A percentile compares a stretch with the other conserved stretches of the same genome.
phyloP scores from a whole-genome alignment of 1,284 basidiomycete species.

The Irpex lacteus region DNA sequence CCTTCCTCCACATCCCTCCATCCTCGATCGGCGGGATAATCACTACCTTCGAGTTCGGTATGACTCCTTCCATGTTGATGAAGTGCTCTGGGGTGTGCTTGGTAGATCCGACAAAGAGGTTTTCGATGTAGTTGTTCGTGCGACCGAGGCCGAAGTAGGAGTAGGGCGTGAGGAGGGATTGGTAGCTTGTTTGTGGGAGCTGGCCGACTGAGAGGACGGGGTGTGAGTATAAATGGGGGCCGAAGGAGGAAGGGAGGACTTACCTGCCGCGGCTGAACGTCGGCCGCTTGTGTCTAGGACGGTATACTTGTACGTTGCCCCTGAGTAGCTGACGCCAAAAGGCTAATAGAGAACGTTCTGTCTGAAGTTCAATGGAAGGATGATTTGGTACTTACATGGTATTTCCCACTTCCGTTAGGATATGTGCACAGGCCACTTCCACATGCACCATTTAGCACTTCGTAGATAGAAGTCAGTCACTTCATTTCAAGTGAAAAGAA shows the following conservation, averaged over 20 bases:
- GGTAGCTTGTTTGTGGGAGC: constrained; percentile 89
- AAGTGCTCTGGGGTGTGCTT: constrained; percentile 68
- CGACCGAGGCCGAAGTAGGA: constrained; percentile 96
- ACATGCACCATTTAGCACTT: constrained; percentile 93
- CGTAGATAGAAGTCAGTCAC: neutral
- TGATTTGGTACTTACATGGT: constrained; percentile 59
- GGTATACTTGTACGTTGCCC: constrained; percentile 97
- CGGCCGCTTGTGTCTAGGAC: constrained; percentile 91
- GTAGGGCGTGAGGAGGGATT: constrained; percentile 88
- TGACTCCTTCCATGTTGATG: constrained; percentile 93
- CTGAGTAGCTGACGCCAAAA: constrained; percentile 91
- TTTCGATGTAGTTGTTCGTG: constrained; percentile 99
- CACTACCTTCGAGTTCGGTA: constrained; percentile 97
- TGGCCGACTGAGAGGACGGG: constrained; percentile 67
- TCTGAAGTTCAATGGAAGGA: neutral
- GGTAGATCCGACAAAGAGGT: constrained; percentile 89
- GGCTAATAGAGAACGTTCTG: constrained; percentile 48
- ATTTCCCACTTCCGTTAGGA: constrained; percentile 56
- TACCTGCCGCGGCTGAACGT: constrained; percentile 88
- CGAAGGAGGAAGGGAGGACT: constrained; percentile 14
- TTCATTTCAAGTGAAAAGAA: neutral
- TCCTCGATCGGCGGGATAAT: constrained; percentile 74
- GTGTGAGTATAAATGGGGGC: neutral
- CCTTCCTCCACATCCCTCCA: constrained; percentile 75
- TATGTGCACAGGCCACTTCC: constrained; percentile 73